Evolutionary conservation across 2,329 filamentous ascomycete genomes (phyloP).

Genomic region (Tolypocladium pustulatum): DNA sequence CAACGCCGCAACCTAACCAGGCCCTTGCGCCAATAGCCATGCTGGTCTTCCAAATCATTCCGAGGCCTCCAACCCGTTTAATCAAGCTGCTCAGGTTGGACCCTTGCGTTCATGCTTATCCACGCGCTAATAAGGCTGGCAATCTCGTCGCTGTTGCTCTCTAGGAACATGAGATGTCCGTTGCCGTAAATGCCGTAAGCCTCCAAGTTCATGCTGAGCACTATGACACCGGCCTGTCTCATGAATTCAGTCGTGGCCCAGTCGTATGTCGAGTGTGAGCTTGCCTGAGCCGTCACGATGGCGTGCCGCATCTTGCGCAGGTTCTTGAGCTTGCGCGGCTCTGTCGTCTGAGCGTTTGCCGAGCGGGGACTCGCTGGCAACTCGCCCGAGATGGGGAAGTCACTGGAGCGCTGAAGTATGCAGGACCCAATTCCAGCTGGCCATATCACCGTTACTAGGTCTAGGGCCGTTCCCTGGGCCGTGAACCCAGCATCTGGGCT

Average conservation of each 20-base stretch:
- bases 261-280: slow-evolving; percentile 43
- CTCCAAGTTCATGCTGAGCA: slow-evolving; percentile 32
- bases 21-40: not conserved
- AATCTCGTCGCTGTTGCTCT: slow-evolving; percentile 37
- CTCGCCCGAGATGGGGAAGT: not conserved
- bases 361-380: not conserved
- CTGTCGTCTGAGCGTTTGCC: not conserved
- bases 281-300: slow-evolving; percentile 40
- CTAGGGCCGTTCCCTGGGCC: not conserved
- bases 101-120: slow-evolving; percentile 12
- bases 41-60: not conserved
- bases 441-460: not conserved
- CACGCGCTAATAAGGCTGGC: slow-evolving; percentile 26
- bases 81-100: not conserved
- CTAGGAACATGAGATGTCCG: slow-evolving; percentile 44
- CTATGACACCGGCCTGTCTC: slow-evolving; percentile 36
- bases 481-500: not conserved
- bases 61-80: no score
- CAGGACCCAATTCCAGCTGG: slow-evolving; percentile 1
- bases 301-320: slow-evolving; percentile 35
- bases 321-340: slow-evolving; percentile 31
- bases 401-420: slow-evolving; percentile 9
- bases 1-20: not conserved
- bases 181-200: slow-evolving; percentile 38
- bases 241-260: slow-evolving; percentile 42